A percentile compares a stretch with the other conserved stretches of the same genome.
Evolutionary conservation across 2,329 filamentous ascomycete genomes (phyloP).

Genomic region (Scedosporium aurantiacum): DNA sequence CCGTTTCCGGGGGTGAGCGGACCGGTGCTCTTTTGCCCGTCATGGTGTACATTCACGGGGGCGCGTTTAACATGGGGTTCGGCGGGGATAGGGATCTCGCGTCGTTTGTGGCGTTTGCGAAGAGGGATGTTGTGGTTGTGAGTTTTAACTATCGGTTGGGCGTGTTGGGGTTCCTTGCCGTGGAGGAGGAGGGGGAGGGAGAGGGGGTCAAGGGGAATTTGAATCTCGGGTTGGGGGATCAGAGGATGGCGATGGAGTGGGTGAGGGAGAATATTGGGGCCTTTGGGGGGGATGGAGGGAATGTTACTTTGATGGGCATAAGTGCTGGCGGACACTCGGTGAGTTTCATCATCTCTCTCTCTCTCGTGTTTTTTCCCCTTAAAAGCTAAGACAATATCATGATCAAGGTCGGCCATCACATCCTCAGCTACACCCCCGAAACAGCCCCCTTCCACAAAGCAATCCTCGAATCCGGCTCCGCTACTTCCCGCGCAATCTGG

Average conservation of each 20-base stretch:
- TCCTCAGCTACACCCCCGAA: conserved; percentile 36
- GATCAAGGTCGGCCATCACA: conserved; percentile 52
- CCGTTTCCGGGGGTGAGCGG: conserved; percentile 10
- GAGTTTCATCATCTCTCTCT: conserved; percentile 12
- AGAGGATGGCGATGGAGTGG: conserved; percentile 48
- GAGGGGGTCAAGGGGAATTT: conserved; percentile 28
- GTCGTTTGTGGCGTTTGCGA: conserved; percentile 47
- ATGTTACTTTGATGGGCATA: conserved; percentile 50
- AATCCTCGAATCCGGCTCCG: conserved; percentile 45
- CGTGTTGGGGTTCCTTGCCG: conserved; percentile 58
- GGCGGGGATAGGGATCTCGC: conserved; percentile 47
- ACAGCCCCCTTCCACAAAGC: conserved; percentile 39
- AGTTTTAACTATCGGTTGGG: conserved; percentile 55
- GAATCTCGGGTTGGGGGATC: conserved; percentile 56
- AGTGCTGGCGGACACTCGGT: conserved; percentile 54
- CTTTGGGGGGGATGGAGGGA: conserved; percentile 48
- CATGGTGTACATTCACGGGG: conserved; percentile 52
- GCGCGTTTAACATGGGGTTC: conserved; percentile 46
- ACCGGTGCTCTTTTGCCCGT: conserved; percentile 26
- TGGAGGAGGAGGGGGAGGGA: conserved; percentile 31
- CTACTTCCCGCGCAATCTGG: conserved; percentile 44
- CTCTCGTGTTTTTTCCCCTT: conserved; percentile 4
- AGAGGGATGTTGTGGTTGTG: conserved; percentile 41
- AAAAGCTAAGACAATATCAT: conserved; percentile 8
- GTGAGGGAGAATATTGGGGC: conserved; percentile 45